Evolutionary conservation across 306 rosid species (phyloP), one percentile per base, ranked within the genome.

Genomic region (Spatholobus suberectus): DNA sequence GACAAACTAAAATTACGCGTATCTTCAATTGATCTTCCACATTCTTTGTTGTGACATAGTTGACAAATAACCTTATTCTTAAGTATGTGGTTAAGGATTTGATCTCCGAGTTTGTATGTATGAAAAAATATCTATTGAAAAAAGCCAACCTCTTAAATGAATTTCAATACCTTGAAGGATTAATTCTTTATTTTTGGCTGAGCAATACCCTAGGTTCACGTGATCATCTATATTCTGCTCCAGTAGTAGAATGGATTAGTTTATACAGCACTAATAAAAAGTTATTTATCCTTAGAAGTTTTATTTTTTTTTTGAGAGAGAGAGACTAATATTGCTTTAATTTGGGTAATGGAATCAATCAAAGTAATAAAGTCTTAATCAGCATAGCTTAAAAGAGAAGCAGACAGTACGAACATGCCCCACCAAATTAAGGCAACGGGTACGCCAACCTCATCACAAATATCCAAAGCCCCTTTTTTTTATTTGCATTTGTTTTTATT

Each of bases 301-400:
- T 70, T 44, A 1, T 18, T 46, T 71, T 46, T 65, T 37, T 66
- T 66, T 35, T 0, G 46, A 34, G 41, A 73, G 5, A 34, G 59
- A 14, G 14, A 21, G 6, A 52, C 12, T 62, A 72, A 74, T 10
- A 21, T 54, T 18, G 47, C 70, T 78, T 78, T 78, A 40, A 61
- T 54, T 79, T 15, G 67, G 81, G 41, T 75, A 65, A 74, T 80
- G 87, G 72, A 67, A 83, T 83, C 58, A 79, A 84, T 75, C 8
- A 79, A 80, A 80, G 78, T 34, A 35, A 84, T 57, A 66, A 79
- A 84, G 84, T 80, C 24, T 67, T 57, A 74, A 84, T 74, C 68
- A 80, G 55, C 71, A 63, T 78, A 54, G 51, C 87, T 84, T 84
- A 84, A 78, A 83, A 62, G 58, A 84, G 47, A 84, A 84, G 87